Percentiles rank a stretch among this genome's conserved stretches.
Conservation (phyloP, 768 basidiomycete species). For the Leccinellum albellum region DNA sequence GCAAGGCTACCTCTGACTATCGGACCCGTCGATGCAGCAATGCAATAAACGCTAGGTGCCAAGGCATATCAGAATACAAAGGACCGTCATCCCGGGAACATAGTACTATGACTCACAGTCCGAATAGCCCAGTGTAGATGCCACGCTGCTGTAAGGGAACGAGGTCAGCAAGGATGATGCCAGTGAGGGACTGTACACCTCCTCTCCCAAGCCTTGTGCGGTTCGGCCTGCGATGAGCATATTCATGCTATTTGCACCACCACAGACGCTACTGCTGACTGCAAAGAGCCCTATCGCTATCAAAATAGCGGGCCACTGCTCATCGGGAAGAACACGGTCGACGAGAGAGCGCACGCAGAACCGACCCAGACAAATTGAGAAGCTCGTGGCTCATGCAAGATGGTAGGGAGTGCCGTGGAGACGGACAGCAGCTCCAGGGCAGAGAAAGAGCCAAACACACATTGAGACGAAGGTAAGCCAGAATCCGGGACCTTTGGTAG, state of each 20-base stretch:
- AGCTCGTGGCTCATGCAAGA: conserved; percentile 25
- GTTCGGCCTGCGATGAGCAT: conserved; percentile 25
- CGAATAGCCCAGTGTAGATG: conserved; percentile 28
- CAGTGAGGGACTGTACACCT: conserved; percentile 32
- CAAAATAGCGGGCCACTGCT: conserved; percentile 28
- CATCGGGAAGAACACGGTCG: conserved; percentile 37
- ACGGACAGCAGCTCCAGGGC: conserved; percentile 27
- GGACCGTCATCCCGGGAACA: too few species aligned
- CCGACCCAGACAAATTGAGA: conserved; percentile 36
- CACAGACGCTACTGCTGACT: conserved; percentile 36
- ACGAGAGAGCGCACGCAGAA: conserved; percentile 34
- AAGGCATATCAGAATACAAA: too few species aligned
- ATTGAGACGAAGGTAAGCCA: conserved; percentile 30
- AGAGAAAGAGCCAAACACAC: conserved; percentile 23
- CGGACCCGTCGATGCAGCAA: conserved; percentile 33
- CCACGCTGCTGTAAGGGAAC: conserved; percentile 43
- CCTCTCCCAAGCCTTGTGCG: conserved; percentile 36
- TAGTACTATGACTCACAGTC: conserved; percentile 6
- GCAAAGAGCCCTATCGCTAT: conserved; percentile 26
- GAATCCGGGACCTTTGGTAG: conserved; percentile 17
- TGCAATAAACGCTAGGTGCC: conserved; percentile 31
- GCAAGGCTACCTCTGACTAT: conserved; percentile 36
- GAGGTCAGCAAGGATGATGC: conserved; percentile 41
- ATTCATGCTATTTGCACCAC: conserved; percentile 20
- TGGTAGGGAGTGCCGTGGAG: conserved; percentile 34